These are phyloP conservation scores for Cystofilobasidium bisporidii DNA, from an alignment of 768 basidiomycete species.

Conservation along the genomic window DNA sequence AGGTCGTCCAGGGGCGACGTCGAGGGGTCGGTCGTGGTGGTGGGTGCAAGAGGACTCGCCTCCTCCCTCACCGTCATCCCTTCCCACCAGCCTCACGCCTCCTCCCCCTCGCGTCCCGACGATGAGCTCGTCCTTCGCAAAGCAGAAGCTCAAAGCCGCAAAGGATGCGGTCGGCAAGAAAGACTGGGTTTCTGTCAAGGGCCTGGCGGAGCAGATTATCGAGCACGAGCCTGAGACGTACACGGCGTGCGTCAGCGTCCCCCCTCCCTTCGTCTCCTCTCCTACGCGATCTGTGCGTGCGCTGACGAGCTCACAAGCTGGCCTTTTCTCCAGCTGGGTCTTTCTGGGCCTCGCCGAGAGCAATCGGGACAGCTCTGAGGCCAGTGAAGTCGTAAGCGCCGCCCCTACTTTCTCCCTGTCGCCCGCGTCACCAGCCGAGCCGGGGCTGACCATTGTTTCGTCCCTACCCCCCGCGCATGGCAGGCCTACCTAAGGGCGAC, in stretches of 20 bases:
- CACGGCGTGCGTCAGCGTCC: slow-evolving; percentile 58
- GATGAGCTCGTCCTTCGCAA: slow-evolving; percentile 43
- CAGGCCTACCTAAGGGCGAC: slow-evolving; percentile 75
- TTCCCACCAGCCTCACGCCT: no score
- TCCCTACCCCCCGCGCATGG: background rate
- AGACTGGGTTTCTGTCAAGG: slow-evolving; percentile 58
- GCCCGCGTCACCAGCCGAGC: background rate
- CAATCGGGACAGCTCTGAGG: slow-evolving; percentile 58
- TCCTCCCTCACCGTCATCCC: no score
- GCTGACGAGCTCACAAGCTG: slow-evolving; percentile 10
- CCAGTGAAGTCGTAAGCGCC: slow-evolving; percentile 53
- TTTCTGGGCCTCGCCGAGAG: slow-evolving; percentile 72
- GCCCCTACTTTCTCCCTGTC: background rate
- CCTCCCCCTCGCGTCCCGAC: no score
- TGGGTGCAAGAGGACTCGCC: no score
- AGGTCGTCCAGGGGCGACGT: no score
- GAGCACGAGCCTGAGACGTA: slow-evolving; percentile 65
- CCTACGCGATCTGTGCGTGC: background rate
- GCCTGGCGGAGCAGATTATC: slow-evolving; percentile 53
- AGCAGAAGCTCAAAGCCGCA: slow-evolving; percentile 66
- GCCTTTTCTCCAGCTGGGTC: slow-evolving; percentile 52
- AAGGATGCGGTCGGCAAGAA: slow-evolving; percentile 67
- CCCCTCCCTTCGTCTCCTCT: background rate
- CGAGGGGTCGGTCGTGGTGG: no score
- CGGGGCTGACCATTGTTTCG: no score